A percentile compares a stretch with the other conserved stretches of the same genome.
These are phyloP conservation scores for Sporisorium scitamineum DNA, from an alignment of 1,284 basidiomycete species.

Conservation along the genomic window DNA sequence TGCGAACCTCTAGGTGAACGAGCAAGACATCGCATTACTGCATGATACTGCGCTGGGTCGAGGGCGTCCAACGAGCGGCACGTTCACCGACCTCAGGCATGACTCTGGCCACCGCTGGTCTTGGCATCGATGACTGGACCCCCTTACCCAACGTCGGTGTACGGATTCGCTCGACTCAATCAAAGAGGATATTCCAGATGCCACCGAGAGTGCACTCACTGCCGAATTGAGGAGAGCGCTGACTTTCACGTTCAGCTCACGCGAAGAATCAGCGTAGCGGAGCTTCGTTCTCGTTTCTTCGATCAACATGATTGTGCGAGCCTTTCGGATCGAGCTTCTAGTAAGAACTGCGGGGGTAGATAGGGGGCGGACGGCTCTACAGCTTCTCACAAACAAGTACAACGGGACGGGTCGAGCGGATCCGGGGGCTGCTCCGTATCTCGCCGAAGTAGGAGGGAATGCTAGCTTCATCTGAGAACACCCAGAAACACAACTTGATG, in stretches of 20 bases:
- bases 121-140: background rate
- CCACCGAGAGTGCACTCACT: background rate
- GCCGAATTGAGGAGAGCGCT: background rate
- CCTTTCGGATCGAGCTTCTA: background rate
- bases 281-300: constrained; percentile 1
- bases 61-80: background rate
- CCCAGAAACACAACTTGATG: constrained; percentile 4
- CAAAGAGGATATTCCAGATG: background rate
- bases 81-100: constrained; percentile 5
- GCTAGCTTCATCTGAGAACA: background rate
- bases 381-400: background rate
- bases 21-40: constrained; percentile 4
- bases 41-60: background rate
- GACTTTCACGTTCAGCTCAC: background rate
- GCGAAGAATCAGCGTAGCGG: constrained; percentile 3
- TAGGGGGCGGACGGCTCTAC: background rate
- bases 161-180: background rate
- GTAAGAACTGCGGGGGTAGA: background rate
- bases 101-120: background rate
- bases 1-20: background rate
- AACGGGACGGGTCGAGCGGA: background rate
- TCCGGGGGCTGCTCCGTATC: background rate
- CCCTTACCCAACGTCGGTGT: background rate
- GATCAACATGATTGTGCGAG: constrained; percentile 7
- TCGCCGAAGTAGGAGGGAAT: background rate